phyloP scores from a whole-genome alignment of 73 alveolate species.

The Paramecium primaurelia region DNA sequence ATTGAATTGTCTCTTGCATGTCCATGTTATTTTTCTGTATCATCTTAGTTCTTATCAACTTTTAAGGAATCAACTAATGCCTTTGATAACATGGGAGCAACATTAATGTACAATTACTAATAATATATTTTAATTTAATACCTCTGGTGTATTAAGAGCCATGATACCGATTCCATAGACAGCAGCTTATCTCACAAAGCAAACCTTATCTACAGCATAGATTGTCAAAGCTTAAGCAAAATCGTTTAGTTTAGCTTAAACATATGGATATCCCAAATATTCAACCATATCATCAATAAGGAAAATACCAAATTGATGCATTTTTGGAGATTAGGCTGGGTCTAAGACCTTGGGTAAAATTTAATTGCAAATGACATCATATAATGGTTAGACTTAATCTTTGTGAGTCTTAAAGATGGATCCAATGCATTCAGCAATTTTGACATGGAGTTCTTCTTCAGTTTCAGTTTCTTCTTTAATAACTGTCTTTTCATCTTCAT shows the following conservation, averaged over 20 bases:
- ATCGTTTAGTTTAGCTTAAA: slow-evolving; percentile 68
- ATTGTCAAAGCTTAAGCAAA: slow-evolving; percentile 71
- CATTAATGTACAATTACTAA: slow-evolving; percentile 37
- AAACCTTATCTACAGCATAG: slow-evolving; percentile 72
- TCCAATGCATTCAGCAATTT: slow-evolving; percentile 85
- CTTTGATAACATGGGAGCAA: slow-evolving; percentile 46
- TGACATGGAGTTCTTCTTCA: slow-evolving; percentile 81
- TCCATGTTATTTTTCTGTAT: slow-evolving; percentile 63
- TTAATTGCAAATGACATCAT: slow-evolving; percentile 23
- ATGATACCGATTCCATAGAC: slow-evolving; percentile 93
- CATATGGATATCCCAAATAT: slow-evolving; percentile 83
- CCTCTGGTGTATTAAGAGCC: slow-evolving; percentile 67
- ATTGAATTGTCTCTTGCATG: slow-evolving; percentile 89
- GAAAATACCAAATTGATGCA: slow-evolving; percentile 90
- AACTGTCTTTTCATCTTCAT: slow-evolving; percentile 71
- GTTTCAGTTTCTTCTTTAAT: slow-evolving; percentile 75
- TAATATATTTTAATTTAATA: neutral
- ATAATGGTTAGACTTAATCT: slow-evolving; percentile 44
- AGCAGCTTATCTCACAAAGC: slow-evolving; percentile 95
- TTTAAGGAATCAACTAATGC: slow-evolving; percentile 64
- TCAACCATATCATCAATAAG: slow-evolving; percentile 96
- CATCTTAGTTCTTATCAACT: slow-evolving; percentile 60
- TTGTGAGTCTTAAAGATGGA: slow-evolving; percentile 84
- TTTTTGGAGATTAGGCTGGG: slow-evolving; percentile 54
- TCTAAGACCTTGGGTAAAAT: slow-evolving; percentile 66